Base-by-base conservation (phyloP, 805 yeast species). In the Metschnikowia henanensis region DNA sequence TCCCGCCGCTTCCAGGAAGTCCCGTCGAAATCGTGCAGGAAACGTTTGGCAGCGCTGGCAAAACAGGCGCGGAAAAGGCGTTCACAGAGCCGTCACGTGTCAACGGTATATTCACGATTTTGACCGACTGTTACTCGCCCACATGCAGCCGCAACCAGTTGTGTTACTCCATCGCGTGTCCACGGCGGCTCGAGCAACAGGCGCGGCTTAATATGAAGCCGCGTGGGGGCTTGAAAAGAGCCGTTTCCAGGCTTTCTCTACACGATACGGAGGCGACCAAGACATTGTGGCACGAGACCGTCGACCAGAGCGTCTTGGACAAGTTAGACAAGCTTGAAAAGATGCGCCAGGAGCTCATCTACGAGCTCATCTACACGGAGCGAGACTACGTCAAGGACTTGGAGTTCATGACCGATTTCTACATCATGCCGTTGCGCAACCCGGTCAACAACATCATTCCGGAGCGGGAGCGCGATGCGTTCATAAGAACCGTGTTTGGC, bases 91-190 rank as follows among this genome's bases (percentile, higher is more conserved):
- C 51, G 40, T 62, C 69, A 5, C 70, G 72, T 0, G 90, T 89
- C 9, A 87, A 87, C 62, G 99, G 99, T 54, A 96, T 94, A 3
- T 94, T 92, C 59, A 92, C 97, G 1, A 70, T 92, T 33, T 71
- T 94, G 49, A 87, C 97, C 0, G 96, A 91, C 59, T 94, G 99
- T 66, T 94, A 94, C 59, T 90, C 97, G 0, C 96, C 99, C 26
- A 94, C 99, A 0, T 94, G 99, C 66, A 83, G 96, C 5, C 73
- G 95, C 39, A 95, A 88, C 57, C 73, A 80, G 26, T 70, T 92
- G 30, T 94, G 99, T 66, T 94, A 94, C 65, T 87, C 96, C 33
- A 91, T 94, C 54, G 95, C 97, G 10, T 94, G 99, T 67, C 99
- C 99, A 13, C 78, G 97, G 53, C 77, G 98, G 50, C 71, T 94